Base-by-base conservation (phyloP, 371 early-diverging fungal genomes). In the Dichotomocladium elegans region DNA sequence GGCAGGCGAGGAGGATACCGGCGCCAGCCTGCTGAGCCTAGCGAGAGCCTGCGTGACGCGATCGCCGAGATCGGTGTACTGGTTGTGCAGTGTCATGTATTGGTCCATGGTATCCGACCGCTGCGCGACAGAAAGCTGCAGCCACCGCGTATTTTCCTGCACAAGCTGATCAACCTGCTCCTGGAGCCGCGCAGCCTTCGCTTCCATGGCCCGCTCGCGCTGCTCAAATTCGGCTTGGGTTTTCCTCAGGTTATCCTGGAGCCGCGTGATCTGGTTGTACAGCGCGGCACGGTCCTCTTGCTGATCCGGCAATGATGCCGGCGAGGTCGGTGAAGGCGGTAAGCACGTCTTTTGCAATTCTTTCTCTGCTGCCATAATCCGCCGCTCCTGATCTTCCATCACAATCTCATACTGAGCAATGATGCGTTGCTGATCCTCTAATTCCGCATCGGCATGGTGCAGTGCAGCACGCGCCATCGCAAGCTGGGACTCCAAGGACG, bases 401-500 rank as follows among this genome's bases (percentile, higher is more conserved):
- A 24, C 50, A 28, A 19, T 73, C 34, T 68, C 58, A 45, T 68
- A 67, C 1, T 61, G 55, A 12, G 49, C 37, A n/a, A 79, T 63
- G 40, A 72, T 70, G 9, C 58, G 55, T 29, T 82, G 72, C 17
- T 82, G 82, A 19, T 74, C 79, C 8, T 69, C 61, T 17, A 82
- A 34, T 6, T 67, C 67, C 24, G 64, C 54, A 19, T 79, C 78
- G 1, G 82, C 76, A 37, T 77, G 78, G n/a, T 61, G 51, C 34
- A 80, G 28, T 1, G 80, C 82, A 10, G 80, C 81, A 26, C 75
- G 70, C 10, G 80, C 69, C 68, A 77, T 63, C 41, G 75, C 71
- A 35, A 87, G 57, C 40, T 85, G 78, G 3, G 73, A 72, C 51
- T 83, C 85, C 7, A 87, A 64, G 1, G 67, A 72, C 3, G 82